These are phyloP conservation scores for Metschnikowia reukaufii DNA, from an alignment of 805 yeast species.

Conservation along the genomic window DNA sequence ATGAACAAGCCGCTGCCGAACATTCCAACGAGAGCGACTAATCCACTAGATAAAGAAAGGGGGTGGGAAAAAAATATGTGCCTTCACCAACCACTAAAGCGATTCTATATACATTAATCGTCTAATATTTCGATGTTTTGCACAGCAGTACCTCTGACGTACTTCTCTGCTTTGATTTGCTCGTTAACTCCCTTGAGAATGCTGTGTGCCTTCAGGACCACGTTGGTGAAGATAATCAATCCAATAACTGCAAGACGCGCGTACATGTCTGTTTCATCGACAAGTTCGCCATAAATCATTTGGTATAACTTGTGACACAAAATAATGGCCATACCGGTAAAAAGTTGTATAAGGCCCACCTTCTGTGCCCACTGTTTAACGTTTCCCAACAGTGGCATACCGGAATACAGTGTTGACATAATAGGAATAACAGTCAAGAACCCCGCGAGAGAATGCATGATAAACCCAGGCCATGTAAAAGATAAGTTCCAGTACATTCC, in stretches of 20 bases:
- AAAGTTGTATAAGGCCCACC: background rate
- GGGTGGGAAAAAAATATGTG: background rate
- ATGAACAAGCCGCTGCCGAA: constrained; percentile 13
- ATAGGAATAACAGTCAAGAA: constrained; percentile 15
- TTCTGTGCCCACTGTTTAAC: background rate
- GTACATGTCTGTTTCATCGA: background rate
- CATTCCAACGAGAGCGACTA: constrained; percentile 19
- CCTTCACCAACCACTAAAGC: background rate
- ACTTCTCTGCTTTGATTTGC: constrained; percentile 57
- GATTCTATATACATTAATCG: constrained; percentile 8
- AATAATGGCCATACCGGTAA: constrained; percentile 1
- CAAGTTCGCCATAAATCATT: background rate
- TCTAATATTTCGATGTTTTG: constrained; percentile 35
- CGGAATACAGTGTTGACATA: background rate
- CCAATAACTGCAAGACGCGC: constrained; percentile 2
- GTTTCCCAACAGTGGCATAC: background rate
- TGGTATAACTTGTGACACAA: constrained; percentile 1
- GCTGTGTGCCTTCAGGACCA: constrained; percentile 1
- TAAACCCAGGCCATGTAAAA: constrained; percentile 14
- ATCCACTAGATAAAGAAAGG: too few relatives aligned
- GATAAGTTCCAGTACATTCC: background rate
- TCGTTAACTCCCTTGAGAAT: constrained; percentile 29
- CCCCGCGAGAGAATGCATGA: constrained; percentile 10
- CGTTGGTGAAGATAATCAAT: constrained; percentile 2
- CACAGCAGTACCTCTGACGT: constrained; percentile 56